phyloP scores from a whole-genome alignment of 306 rosid species.

The Vigna trinervia region DNA sequence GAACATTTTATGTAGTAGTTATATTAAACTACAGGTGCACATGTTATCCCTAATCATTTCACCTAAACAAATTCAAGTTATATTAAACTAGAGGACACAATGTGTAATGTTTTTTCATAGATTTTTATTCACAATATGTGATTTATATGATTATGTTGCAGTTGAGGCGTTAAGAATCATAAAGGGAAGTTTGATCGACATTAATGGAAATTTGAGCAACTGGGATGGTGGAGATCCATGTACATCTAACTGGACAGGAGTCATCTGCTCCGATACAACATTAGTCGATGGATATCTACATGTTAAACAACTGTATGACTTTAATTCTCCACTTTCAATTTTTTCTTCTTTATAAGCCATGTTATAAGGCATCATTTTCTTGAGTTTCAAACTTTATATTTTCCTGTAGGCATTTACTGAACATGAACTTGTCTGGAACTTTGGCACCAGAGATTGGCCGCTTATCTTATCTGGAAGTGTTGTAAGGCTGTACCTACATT shows the following conservation, averaged over 20 bases:
- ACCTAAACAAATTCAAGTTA: too few relatives aligned
- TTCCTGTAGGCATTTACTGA: slow-evolving; percentile 70
- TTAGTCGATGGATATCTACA: slow-evolving; percentile 64
- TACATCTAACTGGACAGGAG: slow-evolving; percentile 72
- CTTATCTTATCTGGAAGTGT: slow-evolving; percentile 59
- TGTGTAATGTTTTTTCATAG: not conserved
- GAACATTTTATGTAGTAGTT: too few relatives aligned
- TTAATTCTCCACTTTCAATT: slow-evolving; percentile 1
- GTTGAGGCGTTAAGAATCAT: slow-evolving; percentile 67
- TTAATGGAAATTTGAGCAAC: slow-evolving; percentile 65
- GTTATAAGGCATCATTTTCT: not conserved
- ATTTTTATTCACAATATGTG: not conserved
- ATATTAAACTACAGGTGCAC: too few relatives aligned
- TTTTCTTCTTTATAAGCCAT: not conserved
- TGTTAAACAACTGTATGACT: slow-evolving; percentile 70
- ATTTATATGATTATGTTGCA: slow-evolving; percentile 52
- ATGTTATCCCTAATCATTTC: too few relatives aligned
- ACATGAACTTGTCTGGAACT: slow-evolving; percentile 68
- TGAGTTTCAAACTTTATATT: not conserved
- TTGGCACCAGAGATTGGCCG: slow-evolving; percentile 78
- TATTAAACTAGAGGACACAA: too few relatives aligned
- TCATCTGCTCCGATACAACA: slow-evolving; percentile 60
- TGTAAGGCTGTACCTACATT: slow-evolving; percentile 61
- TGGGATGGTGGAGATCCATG: slow-evolving; percentile 94
- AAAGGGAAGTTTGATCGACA: slow-evolving; percentile 63